Percentiles rank a stretch among this genome's conserved stretches.
phyloP scores from a whole-genome alignment of 2,329 filamentous ascomycete genomes.

The Lasiodiplodia sp. region DNA sequence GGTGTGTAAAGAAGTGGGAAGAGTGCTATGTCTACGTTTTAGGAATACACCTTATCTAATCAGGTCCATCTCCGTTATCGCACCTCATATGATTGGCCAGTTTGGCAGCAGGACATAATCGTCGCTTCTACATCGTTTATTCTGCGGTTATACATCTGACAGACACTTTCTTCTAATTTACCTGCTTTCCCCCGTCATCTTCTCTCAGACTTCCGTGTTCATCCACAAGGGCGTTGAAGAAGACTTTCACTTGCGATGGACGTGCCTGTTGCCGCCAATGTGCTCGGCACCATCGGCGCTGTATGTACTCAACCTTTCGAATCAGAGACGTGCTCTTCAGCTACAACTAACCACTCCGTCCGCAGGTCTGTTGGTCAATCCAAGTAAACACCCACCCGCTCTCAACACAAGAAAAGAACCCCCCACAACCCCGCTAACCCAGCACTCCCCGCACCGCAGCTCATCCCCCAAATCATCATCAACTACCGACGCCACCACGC shows the following conservation, averaged over 20 bases:
- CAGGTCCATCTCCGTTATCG: not conserved
- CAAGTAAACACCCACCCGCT: conserved; percentile 52
- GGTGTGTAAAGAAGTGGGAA: too few species aligned
- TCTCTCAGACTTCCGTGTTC: too few species aligned
- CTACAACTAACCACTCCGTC: not conserved
- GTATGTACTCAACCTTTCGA: conserved; percentile 46
- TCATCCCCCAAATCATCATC: conserved; percentile 73
- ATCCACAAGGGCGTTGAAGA: too few species aligned
- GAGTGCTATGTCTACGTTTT: too few species aligned
- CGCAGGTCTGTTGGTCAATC: conserved; percentile 68
- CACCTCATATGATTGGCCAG: not conserved
- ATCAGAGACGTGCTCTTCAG: not conserved
- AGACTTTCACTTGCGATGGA: conserved; percentile 53
- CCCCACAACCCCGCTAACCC: not conserved
- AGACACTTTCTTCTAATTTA: too few species aligned
- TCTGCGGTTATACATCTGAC: too few species aligned
- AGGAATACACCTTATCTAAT: not conserved
- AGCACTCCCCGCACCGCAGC: conserved; percentile 47
- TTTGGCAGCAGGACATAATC: not conserved
- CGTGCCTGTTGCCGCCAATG: conserved; percentile 62
- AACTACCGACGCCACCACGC: conserved; percentile 73
- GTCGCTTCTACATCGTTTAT: too few species aligned
- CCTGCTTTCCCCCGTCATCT: too few species aligned
- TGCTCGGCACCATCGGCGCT: conserved; percentile 66
- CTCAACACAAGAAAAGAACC: too few species aligned